Conservation (phyloP, 257 asterid genomes). For the Nicotiana attenuata region DNA sequence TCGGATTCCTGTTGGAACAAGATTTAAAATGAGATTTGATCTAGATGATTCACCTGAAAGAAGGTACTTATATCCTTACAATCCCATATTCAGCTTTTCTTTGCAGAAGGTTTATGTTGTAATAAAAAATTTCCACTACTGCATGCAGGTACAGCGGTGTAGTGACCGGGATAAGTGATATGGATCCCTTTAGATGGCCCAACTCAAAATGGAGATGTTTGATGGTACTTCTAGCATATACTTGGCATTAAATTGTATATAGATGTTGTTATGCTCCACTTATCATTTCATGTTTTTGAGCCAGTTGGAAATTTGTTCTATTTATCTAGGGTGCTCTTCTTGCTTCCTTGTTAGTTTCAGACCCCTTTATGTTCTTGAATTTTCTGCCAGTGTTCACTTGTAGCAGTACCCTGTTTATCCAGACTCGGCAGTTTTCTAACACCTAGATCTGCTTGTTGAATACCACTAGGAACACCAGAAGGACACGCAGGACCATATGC, state of each 20-base stretch:
- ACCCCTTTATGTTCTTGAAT: not conserved
- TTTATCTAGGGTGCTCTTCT: not conserved
- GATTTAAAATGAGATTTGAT: conserved; percentile 82
- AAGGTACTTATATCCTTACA: conserved; percentile 40
- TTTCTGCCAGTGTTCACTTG: not conserved
- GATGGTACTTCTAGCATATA: conserved; percentile 47
- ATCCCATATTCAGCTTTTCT: not conserved
- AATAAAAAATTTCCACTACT: not conserved
- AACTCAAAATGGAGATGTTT: conserved; percentile 96
- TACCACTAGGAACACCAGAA: not conserved
- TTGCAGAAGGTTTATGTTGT: not conserved
- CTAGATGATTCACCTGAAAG: conserved; percentile 92
- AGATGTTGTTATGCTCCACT: not conserved
- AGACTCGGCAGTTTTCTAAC: not conserved
- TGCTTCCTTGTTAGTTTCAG: not conserved
- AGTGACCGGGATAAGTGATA: conserved; percentile 76
- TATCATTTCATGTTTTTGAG: not conserved
- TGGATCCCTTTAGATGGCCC: conserved; percentile 80
- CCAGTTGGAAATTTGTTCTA: not conserved
- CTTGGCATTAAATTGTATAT: not conserved
- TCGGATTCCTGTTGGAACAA: conserved; percentile 64
- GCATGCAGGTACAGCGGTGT: conserved; percentile 77
- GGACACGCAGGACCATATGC: not conserved
- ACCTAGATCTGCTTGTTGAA: not conserved
- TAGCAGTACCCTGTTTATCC: not conserved